Percentiles rank a stretch among this genome's conserved stretches.
These are phyloP conservation scores for Aleurites moluccanus DNA, from an alignment of 441 rosid genomes.

Conservation along the genomic window DNA sequence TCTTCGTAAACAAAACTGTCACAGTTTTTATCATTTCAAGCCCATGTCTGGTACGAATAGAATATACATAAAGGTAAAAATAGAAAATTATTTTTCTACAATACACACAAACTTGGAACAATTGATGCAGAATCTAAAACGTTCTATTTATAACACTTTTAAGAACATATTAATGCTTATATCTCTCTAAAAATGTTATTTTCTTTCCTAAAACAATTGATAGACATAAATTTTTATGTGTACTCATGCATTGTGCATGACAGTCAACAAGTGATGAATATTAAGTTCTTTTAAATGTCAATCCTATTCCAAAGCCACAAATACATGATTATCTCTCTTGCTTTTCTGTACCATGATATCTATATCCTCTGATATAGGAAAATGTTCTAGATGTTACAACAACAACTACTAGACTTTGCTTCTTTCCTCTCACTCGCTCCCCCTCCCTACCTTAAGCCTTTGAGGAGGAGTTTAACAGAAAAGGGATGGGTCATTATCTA, in stretches of 20 bases:
- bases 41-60: no score
- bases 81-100: no score
- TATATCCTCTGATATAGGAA: background rate
- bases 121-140: no score
- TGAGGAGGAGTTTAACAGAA: background rate
- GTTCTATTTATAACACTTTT: no score
- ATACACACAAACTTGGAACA: no score
- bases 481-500: background rate
- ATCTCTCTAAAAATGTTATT: no score
- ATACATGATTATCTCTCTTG: background rate
- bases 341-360: background rate
- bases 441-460: background rate
- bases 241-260: background rate
- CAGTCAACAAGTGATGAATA: background rate
- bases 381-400: background rate
- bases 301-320: background rate
- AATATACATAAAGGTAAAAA: no score
- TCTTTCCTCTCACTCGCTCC: background rate
- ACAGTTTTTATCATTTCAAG: no score
- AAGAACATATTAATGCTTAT: no score
- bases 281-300: background rate
- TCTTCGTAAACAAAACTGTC: no score
- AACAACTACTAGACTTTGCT: background rate
- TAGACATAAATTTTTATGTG: background rate
- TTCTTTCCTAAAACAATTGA: background rate